These are phyloP conservation scores for Plenodomus biglobosus DNA, from an alignment of 2,329 filamentous ascomycete species.

Conservation along the genomic window DNA sequence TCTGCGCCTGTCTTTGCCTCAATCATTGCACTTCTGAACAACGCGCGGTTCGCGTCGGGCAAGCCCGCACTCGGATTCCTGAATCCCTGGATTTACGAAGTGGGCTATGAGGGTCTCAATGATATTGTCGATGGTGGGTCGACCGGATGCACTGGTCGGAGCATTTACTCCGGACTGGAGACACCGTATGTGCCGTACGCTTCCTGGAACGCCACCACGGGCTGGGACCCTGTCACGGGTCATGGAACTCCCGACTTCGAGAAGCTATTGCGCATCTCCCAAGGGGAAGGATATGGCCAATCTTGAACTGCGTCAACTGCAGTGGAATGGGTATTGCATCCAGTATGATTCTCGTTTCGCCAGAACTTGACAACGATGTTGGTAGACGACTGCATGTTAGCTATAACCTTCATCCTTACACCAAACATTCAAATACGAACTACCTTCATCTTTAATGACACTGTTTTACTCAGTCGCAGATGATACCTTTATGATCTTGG, in stretches of 20 bases:
- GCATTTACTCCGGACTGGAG: conserved; percentile 41
- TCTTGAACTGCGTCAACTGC: not conserved
- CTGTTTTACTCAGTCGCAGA: no score
- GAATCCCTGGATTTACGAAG: conserved; percentile 48
- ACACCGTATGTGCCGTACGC: conserved; percentile 50
- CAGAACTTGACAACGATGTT: no score
- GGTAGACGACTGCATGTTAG: no score
- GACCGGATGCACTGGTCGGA: conserved; percentile 47
- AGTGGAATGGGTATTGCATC: no score
- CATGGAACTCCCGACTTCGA: conserved; percentile 43
- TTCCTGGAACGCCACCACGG: conserved; percentile 54
- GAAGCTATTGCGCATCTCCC: conserved; percentile 34
- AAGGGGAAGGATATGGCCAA: conserved; percentile 17
- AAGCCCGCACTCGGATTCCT: conserved; percentile 43
- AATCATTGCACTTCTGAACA: conserved; percentile 43
- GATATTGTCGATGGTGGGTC: conserved; percentile 54
- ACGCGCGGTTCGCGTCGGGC: conserved; percentile 39
- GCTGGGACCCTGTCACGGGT: conserved; percentile 56
- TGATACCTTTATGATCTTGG: no score
- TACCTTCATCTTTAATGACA: no score
- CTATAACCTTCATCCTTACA: no score
- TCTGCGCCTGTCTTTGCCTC: conserved; percentile 45
- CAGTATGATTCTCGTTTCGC: no score
- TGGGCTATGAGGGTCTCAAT: conserved; percentile 49
- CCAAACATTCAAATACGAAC: no score